Evolutionary conservation across 768 basidiomycete species (phyloP).

Genomic region (Hygrocybe punicea): DNA sequence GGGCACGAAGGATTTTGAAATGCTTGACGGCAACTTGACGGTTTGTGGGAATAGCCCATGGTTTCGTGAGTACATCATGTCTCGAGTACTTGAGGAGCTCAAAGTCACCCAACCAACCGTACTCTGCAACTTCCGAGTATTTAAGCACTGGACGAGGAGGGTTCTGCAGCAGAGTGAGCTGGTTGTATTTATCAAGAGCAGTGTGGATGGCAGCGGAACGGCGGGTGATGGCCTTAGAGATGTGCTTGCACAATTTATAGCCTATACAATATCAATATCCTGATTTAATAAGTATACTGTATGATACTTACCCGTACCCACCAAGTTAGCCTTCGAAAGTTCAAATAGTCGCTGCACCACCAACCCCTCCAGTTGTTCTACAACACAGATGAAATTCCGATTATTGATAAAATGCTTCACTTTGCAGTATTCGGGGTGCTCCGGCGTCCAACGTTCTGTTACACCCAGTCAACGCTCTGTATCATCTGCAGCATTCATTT

Average conservation of each 20-base stretch:
- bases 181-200: constrained; percentile 27
- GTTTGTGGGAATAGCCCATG: constrained; percentile 21
- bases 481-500: constrained; percentile 2
- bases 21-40: constrained; percentile 20
- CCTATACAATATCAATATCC: constrained; percentile 9
- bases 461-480: constrained; percentile 14
- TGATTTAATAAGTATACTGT: constrained; percentile 9
- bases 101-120: constrained; percentile 17
- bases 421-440: constrained; percentile 9
- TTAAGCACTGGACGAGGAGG: constrained; percentile 12
- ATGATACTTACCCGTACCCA: constrained; percentile 17
- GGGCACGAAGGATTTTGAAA: constrained; percentile 19
- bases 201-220: constrained; percentile 25
- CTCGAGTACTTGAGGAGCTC: constrained; percentile 16
- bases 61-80: constrained; percentile 17
- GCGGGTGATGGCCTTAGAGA: constrained; percentile 26
- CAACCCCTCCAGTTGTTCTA: constrained; percentile 28
- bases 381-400: constrained; percentile 6
- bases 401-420: neutral
- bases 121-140: constrained; percentile 4
- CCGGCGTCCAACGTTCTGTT: constrained; percentile 13
- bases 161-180: constrained; percentile 15
- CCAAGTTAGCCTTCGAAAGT: constrained; percentile 25
- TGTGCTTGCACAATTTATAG: constrained; percentile 32
- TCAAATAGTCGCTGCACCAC: constrained; percentile 32